phyloP scores from a whole-genome alignment of 2,329 filamentous ascomycete species.

The Ceratocystis huliohia region DNA sequence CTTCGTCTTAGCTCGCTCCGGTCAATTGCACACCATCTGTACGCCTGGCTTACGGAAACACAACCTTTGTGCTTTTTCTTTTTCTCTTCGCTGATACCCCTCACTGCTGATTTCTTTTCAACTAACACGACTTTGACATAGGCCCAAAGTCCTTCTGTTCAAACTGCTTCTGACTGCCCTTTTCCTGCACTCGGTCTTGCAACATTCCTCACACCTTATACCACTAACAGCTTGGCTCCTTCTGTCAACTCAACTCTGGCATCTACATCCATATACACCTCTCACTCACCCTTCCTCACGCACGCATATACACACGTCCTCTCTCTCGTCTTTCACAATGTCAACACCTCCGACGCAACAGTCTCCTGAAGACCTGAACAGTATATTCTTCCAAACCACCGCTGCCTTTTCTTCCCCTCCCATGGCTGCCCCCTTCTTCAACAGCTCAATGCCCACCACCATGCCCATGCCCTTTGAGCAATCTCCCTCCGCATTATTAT shows the following conservation, averaged over 20 bases:
- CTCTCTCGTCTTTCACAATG: background rate
- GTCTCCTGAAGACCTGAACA: slow-evolving; percentile 8
- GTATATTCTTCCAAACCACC: background rate
- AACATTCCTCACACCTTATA: background rate
- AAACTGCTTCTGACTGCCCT: background rate
- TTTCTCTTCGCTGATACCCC: background rate
- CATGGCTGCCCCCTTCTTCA: slow-evolving; percentile 10
- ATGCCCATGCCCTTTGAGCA: slow-evolving; percentile 11
- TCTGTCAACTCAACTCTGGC: background rate
- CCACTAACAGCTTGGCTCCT: background rate
- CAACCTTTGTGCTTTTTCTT: background rate
- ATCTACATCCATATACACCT: background rate
- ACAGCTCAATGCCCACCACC: slow-evolving; percentile 9
- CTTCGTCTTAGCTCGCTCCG: too few species aligned
- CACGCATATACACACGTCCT: background rate
- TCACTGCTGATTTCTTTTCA: background rate
- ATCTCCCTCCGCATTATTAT: background rate
- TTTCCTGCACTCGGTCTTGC: background rate
- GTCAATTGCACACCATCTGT: background rate
- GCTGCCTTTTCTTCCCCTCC: background rate
- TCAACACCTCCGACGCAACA: slow-evolving; percentile 10
- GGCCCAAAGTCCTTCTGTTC: background rate
- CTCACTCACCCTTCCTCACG: background rate
- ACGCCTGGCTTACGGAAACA: background rate
- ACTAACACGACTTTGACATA: background rate